Evolutionary conservation across 1,284 basidiomycete genomes (phyloP).

Genomic region (Rhodotorula sp.): DNA sequence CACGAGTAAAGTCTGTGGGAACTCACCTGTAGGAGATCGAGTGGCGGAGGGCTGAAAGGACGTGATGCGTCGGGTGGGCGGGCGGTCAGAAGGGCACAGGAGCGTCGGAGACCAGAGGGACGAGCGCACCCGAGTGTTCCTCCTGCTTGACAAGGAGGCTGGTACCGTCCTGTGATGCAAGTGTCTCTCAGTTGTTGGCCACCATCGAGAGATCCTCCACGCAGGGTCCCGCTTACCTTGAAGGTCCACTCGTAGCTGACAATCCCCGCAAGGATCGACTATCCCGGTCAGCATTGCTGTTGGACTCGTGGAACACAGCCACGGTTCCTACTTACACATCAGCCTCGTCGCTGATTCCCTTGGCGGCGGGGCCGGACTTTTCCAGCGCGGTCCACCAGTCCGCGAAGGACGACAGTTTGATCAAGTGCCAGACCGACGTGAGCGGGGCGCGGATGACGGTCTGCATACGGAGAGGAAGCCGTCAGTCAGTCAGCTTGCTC

Average conservation of each 20-base stretch:
- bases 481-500: background rate
- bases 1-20: conserved; percentile 1
- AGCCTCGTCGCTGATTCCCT: conserved; percentile 33
- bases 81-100: background rate
- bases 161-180: conserved; percentile 19
- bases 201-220: no score
- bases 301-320: no score
- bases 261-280: background rate
- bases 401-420: conserved; percentile 46
- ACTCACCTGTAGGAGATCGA: conserved; percentile 45
- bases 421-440: conserved; percentile 44
- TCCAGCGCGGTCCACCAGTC: conserved; percentile 40
- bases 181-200: background rate
- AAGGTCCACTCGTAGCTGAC: conserved; percentile 35
- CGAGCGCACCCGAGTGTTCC: conserved; percentile 39
- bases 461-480: background rate
- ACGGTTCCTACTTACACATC: conserved; percentile 17
- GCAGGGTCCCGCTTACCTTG: conserved; percentile 21
- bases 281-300: background rate
- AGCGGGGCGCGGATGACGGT: conserved; percentile 44
- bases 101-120: background rate
- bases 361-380: conserved; percentile 12
- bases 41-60: conserved; percentile 42
- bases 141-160: conserved; percentile 45
- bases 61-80: background rate